Base-by-base conservation (phyloP, 371 early-diverging fungal species). In the Circinella minor region DNA sequence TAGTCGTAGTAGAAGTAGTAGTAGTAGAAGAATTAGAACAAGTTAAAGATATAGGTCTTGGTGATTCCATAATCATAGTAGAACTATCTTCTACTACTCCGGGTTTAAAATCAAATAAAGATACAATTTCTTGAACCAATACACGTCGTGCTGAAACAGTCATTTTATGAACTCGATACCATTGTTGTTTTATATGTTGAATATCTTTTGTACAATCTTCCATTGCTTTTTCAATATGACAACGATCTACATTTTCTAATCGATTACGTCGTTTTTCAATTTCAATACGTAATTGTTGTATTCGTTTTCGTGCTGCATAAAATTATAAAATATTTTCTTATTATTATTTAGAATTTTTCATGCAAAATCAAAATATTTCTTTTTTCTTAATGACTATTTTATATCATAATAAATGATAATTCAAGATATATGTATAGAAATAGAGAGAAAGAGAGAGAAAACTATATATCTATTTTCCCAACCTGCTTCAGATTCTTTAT, bases 91-190 rank as follows among this genome's bases (percentile, higher is more conserved):
- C 70, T 10, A 80, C 75, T 1, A 74, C 75, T 14, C 83, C 78
- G 39, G 76, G 79, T 49, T 82, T 87, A 36, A 88, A 73, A 37
- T 86, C 83, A 70, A 90, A 91, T 6, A 90, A 71, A 36, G 86
- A 84, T 5, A 82, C 73, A 1, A 89, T 79, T 67, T 89, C 90
- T 4, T 77, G 72, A 7, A 91, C 85, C 27, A 90, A 74, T 14
- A 86, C 74, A 9, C 86, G 74, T 49, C 88, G 79, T 37, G 85
- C 81, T 3, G 79, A 64, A 4, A 77, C 74, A 18, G 77, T 79
- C 64, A 77, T 65, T 63, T 77, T 75, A 66, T 83, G 79, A 1
- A 77, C 71, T 34, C 79, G 63, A 61, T 79, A 65, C 85, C 79
- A 77, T 69, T 75, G 18, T 66, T 78, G 74, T 72, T 60, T 71